Evolutionary conservation across 208 protist genomes (phyloP).

Genomic region (Trichomonas tenax): DNA sequence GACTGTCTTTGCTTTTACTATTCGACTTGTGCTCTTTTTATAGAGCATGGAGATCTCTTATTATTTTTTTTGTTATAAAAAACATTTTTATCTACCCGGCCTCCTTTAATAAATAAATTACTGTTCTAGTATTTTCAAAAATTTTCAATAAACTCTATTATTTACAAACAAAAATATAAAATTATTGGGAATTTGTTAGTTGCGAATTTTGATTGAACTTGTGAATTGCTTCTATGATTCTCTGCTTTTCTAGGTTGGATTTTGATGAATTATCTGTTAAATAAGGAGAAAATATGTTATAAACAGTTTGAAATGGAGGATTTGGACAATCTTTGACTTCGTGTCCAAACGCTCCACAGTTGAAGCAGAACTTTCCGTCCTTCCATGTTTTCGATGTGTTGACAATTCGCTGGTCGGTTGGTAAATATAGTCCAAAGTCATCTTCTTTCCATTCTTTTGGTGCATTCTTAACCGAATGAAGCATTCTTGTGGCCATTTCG

Average conservation of each 20-base stretch:
- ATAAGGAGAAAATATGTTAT: neutral
- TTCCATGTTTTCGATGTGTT: neutral
- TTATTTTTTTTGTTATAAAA: too few species aligned
- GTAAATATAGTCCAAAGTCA: slow-evolving; percentile 8
- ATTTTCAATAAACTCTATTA: too few species aligned
- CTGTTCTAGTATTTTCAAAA: too few species aligned
- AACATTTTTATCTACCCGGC: too few species aligned
- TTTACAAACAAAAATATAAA: too few species aligned
- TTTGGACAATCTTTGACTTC: neutral
- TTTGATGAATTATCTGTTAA: neutral
- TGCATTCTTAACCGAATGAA: neutral
- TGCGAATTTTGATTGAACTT: neutral
- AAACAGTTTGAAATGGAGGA: neutral
- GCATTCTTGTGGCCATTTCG: neutral
- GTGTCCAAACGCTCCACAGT: slow-evolving; percentile 9
- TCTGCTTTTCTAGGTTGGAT: neutral
- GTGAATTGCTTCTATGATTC: neutral
- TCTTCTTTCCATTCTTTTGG: neutral
- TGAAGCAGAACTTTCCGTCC: neutral
- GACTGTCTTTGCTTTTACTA: too few species aligned
- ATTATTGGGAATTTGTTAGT: neutral
- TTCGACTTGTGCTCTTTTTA: too few species aligned
- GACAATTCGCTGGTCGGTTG: neutral
- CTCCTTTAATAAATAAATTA: too few species aligned
- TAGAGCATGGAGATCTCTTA: too few species aligned